These are phyloP conservation scores for Chrysoporthe cubensis DNA, from an alignment of 2,329 filamentous ascomycete genomes.

Conservation along the genomic window DNA sequence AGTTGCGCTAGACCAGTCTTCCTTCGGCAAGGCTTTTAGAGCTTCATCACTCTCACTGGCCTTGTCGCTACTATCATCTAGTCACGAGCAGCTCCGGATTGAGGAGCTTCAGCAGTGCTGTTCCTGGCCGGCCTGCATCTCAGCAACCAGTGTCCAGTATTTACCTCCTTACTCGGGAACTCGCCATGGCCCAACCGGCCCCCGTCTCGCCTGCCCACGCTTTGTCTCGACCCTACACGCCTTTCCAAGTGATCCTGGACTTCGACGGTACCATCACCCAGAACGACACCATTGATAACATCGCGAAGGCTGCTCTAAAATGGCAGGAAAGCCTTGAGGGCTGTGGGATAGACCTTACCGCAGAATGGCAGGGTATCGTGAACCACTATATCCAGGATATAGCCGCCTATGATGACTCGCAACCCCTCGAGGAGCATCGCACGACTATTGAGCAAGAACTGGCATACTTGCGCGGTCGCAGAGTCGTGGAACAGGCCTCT, in stretches of 20 bases:
- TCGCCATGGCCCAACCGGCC: not conserved
- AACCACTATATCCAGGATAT: slow-evolving; percentile 49
- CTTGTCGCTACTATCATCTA: not conserved
- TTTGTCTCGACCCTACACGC: not conserved
- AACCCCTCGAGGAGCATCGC: slow-evolving; percentile 40
- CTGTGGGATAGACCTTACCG: slow-evolving; percentile 39
- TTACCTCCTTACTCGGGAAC: not conserved
- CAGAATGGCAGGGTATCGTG: slow-evolving; percentile 51
- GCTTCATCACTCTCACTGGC: not conserved
- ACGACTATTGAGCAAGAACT: slow-evolving; percentile 44
- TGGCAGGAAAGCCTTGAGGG: slow-evolving; percentile 34
- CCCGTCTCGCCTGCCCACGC: not conserved
- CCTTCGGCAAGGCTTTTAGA: not conserved
- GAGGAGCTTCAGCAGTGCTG: not conserved
- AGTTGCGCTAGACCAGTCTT: not conserved
- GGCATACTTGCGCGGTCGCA: slow-evolving; percentile 48
- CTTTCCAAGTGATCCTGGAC: slow-evolving; percentile 52
- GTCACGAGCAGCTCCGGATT: not conserved
- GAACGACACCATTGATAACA: slow-evolving; percentile 54
- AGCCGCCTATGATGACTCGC: slow-evolving; percentile 42
- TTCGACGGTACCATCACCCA: slow-evolving; percentile 64
- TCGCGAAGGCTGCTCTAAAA: slow-evolving; percentile 49
- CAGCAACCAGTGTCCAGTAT: not conserved
- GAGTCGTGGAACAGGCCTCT: slow-evolving; percentile 50
- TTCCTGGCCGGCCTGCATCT: not conserved